Percentiles rank a stretch among this genome's conserved stretches.
Evolutionary conservation across 139 green algal species (phyloP).

Genomic region (Microglena sp.): DNA sequence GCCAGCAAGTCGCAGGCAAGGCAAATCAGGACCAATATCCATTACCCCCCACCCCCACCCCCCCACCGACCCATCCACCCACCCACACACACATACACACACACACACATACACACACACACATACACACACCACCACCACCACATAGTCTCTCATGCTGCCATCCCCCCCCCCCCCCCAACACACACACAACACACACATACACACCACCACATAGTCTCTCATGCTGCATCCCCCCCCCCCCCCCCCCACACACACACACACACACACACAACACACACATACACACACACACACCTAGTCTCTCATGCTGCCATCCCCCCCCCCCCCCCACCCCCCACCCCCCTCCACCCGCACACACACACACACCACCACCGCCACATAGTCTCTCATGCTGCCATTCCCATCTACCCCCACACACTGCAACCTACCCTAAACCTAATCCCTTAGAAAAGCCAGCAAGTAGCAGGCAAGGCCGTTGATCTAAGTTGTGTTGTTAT

Average conservation of each 20-base stretch:
- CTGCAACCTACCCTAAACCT: background rate
- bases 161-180: too few species aligned
- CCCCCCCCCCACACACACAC: too few species aligned
- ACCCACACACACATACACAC: background rate
- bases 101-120: background rate
- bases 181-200: too few species aligned
- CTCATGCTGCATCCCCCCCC: too few species aligned
- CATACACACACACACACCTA: too few species aligned
- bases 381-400: background rate
- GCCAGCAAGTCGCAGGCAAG: background rate
- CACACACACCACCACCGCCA: background rate
- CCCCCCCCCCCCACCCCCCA: background rate
- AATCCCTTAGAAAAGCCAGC: too few species aligned
- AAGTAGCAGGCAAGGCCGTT: background rate
- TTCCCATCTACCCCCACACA: background rate
- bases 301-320: too few species aligned
- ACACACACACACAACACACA: too few species aligned
- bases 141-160: too few species aligned
- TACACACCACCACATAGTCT: too few species aligned
- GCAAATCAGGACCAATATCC: background rate
- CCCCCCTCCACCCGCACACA: background rate
- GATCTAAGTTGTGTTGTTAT: background rate
- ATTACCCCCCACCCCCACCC: background rate
- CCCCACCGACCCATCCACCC: background rate
- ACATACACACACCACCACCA: too few species aligned